Base-by-base conservation (phyloP, 2,329 filamentous ascomycete genomes). In the Talaromyces sp. region DNA sequence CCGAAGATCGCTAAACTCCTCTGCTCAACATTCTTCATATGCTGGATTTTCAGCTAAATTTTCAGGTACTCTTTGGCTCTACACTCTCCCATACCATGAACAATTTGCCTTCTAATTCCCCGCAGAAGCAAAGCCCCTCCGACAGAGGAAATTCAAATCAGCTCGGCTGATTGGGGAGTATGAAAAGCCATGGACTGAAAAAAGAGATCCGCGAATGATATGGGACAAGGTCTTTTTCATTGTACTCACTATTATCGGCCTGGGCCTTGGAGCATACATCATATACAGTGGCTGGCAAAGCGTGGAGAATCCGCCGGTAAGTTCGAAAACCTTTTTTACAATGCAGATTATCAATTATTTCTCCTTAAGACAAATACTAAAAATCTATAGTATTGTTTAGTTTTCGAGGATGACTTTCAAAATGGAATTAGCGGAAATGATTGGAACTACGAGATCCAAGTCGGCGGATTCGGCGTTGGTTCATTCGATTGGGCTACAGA, bases 171-270 rank as follows among this genome's bases (percentile, higher is more conserved):
- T 61, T 26, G 59, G 59, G 4, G 35, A 32, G 5, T 61, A 61
- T 26, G 54, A 61, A 7, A 61, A 61, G 50, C 59, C 59, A 61
- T 61, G 59, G 59, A 61, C 59, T 11, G 35, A 26, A 11, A 61
- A 54, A n/a, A 61, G 32, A 54, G 59, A 61, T 29, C 59, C 59
- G 14, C 59, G 59, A 31, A 61, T 61, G 59, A 29, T 61, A 24
- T 61, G 59, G 59, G 59, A 61, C 29, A 61, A 61, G 21, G 17
- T 61, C 12, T 61, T 61, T 29, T 61, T 61, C 38, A 54, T 61
- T 21, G 54, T 29, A 38, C 59, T 61, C 38, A 61, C 59, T 14
- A 35, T 61, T 3, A 50, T 61, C 4, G 59, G 59, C 17, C 31
- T 61, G 17, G 59, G 59, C 24, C 26, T 61, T 5, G 59, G 59